Percentiles rank a stretch among this genome's conserved stretches.
These are phyloP conservation scores for Acacia crassicarpa DNA, from an alignment of 306 rosid genomes.

Conservation along the genomic window DNA sequence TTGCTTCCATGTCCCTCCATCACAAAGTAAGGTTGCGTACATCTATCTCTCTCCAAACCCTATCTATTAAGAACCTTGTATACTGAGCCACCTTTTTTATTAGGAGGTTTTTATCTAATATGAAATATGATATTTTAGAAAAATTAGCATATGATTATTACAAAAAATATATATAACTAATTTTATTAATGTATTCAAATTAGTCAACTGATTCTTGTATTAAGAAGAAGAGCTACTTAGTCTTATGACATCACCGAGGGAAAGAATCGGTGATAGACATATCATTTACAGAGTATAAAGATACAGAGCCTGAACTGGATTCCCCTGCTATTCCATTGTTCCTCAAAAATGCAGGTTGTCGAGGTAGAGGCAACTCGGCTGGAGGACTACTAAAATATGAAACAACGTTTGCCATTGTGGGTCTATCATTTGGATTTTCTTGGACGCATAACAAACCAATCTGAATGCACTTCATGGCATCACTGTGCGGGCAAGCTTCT, in stretches of 20 bases:
- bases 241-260: neutral
- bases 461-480: constrained; percentile 32
- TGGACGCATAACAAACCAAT: constrained; percentile 49
- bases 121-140: too few relatives aligned
- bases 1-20: too few relatives aligned
- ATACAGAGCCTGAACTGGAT: neutral
- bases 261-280: neutral
- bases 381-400: constrained; percentile 25
- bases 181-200: too few relatives aligned
- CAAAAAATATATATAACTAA: too few relatives aligned
- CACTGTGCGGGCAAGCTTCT: neutral
- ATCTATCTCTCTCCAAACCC: fast-evolving
- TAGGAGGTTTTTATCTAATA: too few relatives aligned
- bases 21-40: fast-evolving
- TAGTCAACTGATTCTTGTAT: too few relatives aligned
- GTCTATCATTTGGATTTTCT: constrained; percentile 40
- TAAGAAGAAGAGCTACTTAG: too few relatives aligned
- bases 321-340: neutral
- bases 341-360: constrained; percentile 28
- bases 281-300: neutral
- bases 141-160: too few relatives aligned
- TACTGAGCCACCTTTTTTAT: too few relatives aligned
- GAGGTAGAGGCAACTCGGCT: constrained; percentile 33
- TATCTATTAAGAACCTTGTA: too few relatives aligned
- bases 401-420: constrained; percentile 39